phyloP scores from a whole-genome alignment of 108 stramenopile species.

The Cylindrotheca closterium region DNA sequence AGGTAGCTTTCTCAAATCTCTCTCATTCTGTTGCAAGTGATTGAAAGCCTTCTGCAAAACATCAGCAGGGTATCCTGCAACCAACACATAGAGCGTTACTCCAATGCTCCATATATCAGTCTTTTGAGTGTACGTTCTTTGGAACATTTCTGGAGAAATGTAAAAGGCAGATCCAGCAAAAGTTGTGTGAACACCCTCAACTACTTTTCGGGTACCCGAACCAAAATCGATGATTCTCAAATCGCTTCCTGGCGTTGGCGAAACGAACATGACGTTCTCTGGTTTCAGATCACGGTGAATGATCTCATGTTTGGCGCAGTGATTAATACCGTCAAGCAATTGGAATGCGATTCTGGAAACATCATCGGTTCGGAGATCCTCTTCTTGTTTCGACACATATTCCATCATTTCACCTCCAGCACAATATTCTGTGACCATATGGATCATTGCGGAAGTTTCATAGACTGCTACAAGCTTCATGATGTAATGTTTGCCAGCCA shows the following conservation, averaged over 20 bases:
- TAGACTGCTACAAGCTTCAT: constrained; percentile 55
- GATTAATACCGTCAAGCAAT: constrained; percentile 68
- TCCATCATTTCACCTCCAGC: constrained; percentile 86
- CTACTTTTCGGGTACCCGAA: constrained; percentile 48
- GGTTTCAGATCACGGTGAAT: constrained; percentile 52
- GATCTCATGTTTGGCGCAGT: constrained; percentile 64
- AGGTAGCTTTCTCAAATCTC: constrained; percentile 52
- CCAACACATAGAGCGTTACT: constrained; percentile 75
- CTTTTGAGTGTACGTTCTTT: constrained; percentile 53
- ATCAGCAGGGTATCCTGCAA: constrained; percentile 80
- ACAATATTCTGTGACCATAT: constrained; percentile 75
- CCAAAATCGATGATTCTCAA: constrained; percentile 85
- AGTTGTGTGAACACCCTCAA: constrained; percentile 54
- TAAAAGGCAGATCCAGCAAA: constrained; percentile 87
- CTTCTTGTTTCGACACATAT: constrained; percentile 51
- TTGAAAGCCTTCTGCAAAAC: constrained; percentile 76
- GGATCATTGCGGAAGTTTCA: constrained; percentile 59
- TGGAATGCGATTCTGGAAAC: constrained; percentile 81
- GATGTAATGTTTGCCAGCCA: constrained; percentile 58
- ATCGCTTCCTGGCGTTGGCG: constrained; percentile 41
- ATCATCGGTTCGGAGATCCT: constrained; percentile 80
- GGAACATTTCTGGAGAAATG: constrained; percentile 84
- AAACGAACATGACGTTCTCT: constrained; percentile 72
- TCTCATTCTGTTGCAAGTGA: constrained; percentile 43
- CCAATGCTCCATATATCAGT: constrained; percentile 81